Percentiles rank a stretch among this genome's conserved stretches.
phyloP scores from a whole-genome alignment of 2,329 filamentous ascomycete genomes.

The Boeremia exigua region DNA sequence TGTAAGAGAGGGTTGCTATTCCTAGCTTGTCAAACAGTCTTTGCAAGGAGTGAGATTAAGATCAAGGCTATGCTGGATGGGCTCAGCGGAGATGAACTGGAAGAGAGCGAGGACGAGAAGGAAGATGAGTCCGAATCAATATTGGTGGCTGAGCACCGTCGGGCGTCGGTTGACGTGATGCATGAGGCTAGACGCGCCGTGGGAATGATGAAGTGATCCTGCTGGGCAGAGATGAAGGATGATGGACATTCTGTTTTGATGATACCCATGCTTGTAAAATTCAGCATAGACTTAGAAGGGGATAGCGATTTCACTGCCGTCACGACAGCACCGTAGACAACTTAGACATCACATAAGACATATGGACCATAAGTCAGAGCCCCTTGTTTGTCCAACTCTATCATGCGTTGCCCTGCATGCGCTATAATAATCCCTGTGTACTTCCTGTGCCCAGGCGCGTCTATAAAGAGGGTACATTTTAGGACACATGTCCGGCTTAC shows the following conservation, averaged over 20 bases:
- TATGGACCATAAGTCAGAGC: neutral
- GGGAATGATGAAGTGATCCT: constrained; percentile 8
- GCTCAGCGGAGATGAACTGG: constrained; percentile 18
- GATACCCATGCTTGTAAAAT: constrained; percentile 11
- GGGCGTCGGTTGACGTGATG: constrained; percentile 2
- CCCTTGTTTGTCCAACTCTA: neutral
- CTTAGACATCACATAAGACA: neutral
- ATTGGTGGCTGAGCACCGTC: neutral
- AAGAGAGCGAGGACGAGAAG: constrained; percentile 11
- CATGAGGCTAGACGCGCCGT: constrained; percentile 6
- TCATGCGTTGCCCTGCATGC: neutral
- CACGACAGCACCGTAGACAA: neutral
- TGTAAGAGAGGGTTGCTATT: constrained; percentile 28
- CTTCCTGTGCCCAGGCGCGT: too few species aligned
- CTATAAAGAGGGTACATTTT: too few species aligned
- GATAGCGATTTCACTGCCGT: neutral
- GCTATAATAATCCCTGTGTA: too few species aligned
- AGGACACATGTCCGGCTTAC: too few species aligned
- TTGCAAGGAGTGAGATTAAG: constrained; percentile 35
- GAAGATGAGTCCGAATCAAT: neutral
- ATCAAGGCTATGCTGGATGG: constrained; percentile 29
- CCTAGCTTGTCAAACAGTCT: constrained; percentile 38
- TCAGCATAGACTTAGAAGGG: neutral
- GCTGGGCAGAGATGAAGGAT: neutral
- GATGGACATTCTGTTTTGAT: neutral